These are phyloP conservation scores for Adansonia rubrostipa DNA, from an alignment of 441 rosid genomes.

Conservation along the genomic window DNA sequence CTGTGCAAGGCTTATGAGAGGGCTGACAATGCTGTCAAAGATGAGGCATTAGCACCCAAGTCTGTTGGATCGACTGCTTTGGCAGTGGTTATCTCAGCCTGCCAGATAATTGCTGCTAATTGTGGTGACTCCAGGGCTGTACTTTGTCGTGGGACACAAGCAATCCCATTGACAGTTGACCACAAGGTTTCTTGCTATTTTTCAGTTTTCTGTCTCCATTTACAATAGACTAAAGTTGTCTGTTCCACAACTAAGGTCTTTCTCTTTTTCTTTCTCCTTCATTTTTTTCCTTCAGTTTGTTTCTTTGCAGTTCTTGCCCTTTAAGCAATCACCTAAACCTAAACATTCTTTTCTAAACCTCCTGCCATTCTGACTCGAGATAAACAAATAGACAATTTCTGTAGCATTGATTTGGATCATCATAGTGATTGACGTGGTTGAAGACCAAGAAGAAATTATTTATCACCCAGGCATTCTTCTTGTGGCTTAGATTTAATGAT, in stretches of 20 bases:
- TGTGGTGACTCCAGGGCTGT: conserved; percentile 22
- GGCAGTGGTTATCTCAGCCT: not conserved
- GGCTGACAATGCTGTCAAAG: conserved; percentile 18
- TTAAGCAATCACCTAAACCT: not conserved
- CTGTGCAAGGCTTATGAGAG: conserved; percentile 18
- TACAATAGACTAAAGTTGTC: not conserved
- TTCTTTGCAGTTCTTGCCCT: conserved; percentile 2
- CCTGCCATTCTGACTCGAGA: not conserved
- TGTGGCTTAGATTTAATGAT: not conserved
- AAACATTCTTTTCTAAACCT: not conserved
- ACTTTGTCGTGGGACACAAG: conserved; percentile 17
- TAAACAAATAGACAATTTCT: not conserved
- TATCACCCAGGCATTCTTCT: not conserved
- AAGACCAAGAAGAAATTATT: not conserved
- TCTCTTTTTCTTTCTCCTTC: not conserved
- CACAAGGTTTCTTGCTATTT: not conserved
- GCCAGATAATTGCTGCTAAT: conserved; percentile 22
- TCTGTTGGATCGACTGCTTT: conserved; percentile 20
- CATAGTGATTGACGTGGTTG: not conserved
- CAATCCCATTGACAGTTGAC: conserved; percentile 15
- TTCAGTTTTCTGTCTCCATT: conserved; percentile 2
- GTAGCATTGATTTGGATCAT: not conserved
- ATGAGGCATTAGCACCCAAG: conserved; percentile 8
- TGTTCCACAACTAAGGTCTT: not conserved
- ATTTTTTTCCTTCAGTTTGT: not conserved